Base-by-base conservation (phyloP, 2,329 filamentous ascomycete species). In the Colletotrichum endophyticum region DNA sequence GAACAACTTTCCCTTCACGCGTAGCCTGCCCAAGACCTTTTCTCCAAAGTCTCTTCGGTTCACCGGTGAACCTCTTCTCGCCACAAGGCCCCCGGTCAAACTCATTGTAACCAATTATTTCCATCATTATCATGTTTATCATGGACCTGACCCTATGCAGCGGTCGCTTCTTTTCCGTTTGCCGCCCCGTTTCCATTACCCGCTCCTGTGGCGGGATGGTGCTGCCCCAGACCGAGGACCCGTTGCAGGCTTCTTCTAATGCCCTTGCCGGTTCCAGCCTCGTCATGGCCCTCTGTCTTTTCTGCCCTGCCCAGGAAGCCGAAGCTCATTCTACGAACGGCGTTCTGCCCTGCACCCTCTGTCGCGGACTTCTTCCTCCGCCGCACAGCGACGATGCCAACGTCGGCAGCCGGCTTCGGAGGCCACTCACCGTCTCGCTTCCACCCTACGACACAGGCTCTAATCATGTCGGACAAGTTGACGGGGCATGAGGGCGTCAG, bases 341-440 rank as follows among this genome's bases (percentile, higher is more conserved):
- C 80, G 36, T 81, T 85, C 12, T 78, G 62, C 32, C 75, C 79
- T 3, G 77, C 67, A 2, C 79, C 72, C 34, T 79, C 66, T 19
- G 79, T 39, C 22, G 62, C 56, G 3, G 78, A 80, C 81, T 83
- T 82, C 78, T 85, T 88, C 82, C 84, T 88, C 79, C 85, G 88
- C 53, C 85, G 84, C 13, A 84, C 81, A 5, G 83, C 84, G 6
- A 86, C 81, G 13, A 79, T 84, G 76, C 81, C 84, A 78, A 88
- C 83, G 81, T 91, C 87, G 62, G 88, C 80, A 63, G 89, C 81
- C 22, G 86, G 84, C 79, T 91, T 92, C 2, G 95, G 95, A 6
- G 96, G 96, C 96, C 96, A 99, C 84, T 98, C 95, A 19, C 96
- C 96, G 80, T 97, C 95, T 56, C 95, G 91, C 84, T 98, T 98